Evolutionary conservation across 306 rosid genomes (phyloP), one percentile per base, ranked within the genome.

Genomic region (Inga oerstediana): DNA sequence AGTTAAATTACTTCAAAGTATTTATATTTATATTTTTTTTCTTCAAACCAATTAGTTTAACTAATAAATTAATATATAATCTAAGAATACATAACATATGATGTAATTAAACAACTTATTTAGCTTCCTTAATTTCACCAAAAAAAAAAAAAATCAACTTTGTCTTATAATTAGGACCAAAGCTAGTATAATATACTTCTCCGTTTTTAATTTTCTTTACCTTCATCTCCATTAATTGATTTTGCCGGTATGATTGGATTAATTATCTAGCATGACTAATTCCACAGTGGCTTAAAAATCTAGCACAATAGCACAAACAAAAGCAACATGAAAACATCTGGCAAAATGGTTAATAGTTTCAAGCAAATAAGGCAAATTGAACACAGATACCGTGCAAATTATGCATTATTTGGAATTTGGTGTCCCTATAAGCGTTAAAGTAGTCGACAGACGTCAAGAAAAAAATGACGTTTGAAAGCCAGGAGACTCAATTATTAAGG

Each of bases 341-440:
- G 46, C 72, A 16, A 67, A 35, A 67, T 15, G 13, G 43, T 32
- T 17, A 3, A 39, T 20, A 10, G 48, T 39, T 39, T 51, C 12
- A 30, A 20, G 74, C 74, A 39, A 5, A n/a, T 44, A 35, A 71
- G 2, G 56, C 56, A 71, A 43, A 51, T 1, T 27, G 62, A 39
- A 13, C 34, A 24, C 30, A 64, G 37, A 49, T 46, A 30, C 59
- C 27, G 8, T 7, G 62, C 27, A 24, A 46, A n/a, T 73, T 14
- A 73, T 73, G 7, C 75, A 34, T 51, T 22, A 74, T 81, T 62
- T 35, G 44, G 54, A 48, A 62, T 81, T 62, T 16, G 54, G 66
- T 0, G 43, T 65, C 39, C 19, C 43, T 13, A 15, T 30, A 24
- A 30, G 75, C 80, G 44, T 24, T 32, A 32, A 32, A 32, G 34